Evolutionary conservation across 1,139 yeast species (phyloP).

Genomic region (Scheffersomyces illinoinensis): DNA sequence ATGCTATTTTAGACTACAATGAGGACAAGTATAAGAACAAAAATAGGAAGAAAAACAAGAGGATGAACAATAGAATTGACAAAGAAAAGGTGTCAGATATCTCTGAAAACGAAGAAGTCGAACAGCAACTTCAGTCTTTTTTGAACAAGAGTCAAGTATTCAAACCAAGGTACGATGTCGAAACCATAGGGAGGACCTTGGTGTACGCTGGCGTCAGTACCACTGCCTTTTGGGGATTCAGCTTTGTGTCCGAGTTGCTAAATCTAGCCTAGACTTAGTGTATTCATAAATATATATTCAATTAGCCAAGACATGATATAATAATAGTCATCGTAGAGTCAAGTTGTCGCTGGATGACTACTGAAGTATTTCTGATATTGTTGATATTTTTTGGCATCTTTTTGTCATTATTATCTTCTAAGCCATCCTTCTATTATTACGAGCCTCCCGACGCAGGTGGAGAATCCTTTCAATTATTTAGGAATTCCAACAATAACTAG

Average conservation of each 20-base stretch:
- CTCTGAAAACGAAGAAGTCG: slow-evolving; percentile 6
- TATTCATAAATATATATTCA: neutral
- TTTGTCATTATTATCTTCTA: no score
- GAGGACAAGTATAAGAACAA: slow-evolving; percentile 3
- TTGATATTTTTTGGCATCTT: no score
- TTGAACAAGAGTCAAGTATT: slow-evolving; percentile 41
- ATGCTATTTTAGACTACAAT: slow-evolving; percentile 42
- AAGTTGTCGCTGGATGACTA: neutral
- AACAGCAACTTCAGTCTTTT: slow-evolving; percentile 5
- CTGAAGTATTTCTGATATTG: neutral
- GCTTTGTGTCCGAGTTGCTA: slow-evolving; percentile 17
- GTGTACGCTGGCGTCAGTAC: slow-evolving; percentile 74
- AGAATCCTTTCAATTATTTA: no score
- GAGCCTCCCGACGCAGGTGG: no score
- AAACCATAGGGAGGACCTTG: slow-evolving; percentile 67
- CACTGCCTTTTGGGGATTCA: slow-evolving; percentile 48
- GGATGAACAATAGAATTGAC: neutral
- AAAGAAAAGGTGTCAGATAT: slow-evolving; percentile 4
- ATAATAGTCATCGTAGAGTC: neutral
- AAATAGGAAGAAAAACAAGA: neutral
- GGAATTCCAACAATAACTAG: neutral
- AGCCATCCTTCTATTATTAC: no score
- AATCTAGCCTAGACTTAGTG: slow-evolving; percentile 8
- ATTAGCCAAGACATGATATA: neutral
- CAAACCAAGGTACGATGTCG: slow-evolving; percentile 66